These are phyloP conservation scores for Magnolia kwangsiensis DNA, from an alignment of 164 flowering plant genomes.

Conservation along the genomic window DNA sequence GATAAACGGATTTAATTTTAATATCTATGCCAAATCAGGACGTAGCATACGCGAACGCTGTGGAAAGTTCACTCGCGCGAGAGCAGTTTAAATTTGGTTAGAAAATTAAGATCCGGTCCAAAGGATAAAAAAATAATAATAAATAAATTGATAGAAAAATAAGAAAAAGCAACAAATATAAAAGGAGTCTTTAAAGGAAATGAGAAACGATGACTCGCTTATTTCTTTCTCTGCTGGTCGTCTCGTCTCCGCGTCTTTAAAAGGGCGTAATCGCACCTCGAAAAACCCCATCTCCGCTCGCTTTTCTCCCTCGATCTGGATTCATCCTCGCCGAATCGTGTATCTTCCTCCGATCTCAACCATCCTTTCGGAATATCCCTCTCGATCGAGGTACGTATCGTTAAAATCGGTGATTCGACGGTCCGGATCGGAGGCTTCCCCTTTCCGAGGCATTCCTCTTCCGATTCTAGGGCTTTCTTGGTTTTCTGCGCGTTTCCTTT, in stretches of 20 bases:
- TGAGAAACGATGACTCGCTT: conserved; percentile 22
- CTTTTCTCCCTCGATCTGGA: not conserved
- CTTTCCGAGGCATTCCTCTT: conserved; percentile 9
- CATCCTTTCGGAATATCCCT: conserved; percentile 6
- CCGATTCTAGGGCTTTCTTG: not conserved
- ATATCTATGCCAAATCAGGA: not conserved
- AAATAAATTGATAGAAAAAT: conserved; percentile 5
- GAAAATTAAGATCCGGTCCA: conserved; percentile 12
- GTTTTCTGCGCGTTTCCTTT: not conserved
- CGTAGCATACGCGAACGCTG: not conserved
- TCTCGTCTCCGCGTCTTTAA: conserved; percentile 16
- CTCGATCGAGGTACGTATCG: conserved; percentile 22
- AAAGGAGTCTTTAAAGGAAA: conserved; percentile 10
- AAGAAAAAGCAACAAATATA: conserved; percentile 4
- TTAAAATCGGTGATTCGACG: not conserved
- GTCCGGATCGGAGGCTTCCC: conserved; percentile 10
- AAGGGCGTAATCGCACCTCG: conserved; percentile 15
- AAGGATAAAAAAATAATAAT: not conserved
- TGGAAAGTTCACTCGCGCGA: not conserved
- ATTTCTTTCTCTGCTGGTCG: conserved; percentile 21
- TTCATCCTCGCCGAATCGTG: not conserved
- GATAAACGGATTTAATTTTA: not conserved
- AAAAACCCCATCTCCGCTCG: not conserved
- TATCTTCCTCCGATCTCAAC: not conserved
- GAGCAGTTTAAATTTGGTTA: not conserved